Evolutionary conservation across 2,329 filamentous ascomycete species (phyloP).

Genomic region (Emydomyces testavorans): DNA sequence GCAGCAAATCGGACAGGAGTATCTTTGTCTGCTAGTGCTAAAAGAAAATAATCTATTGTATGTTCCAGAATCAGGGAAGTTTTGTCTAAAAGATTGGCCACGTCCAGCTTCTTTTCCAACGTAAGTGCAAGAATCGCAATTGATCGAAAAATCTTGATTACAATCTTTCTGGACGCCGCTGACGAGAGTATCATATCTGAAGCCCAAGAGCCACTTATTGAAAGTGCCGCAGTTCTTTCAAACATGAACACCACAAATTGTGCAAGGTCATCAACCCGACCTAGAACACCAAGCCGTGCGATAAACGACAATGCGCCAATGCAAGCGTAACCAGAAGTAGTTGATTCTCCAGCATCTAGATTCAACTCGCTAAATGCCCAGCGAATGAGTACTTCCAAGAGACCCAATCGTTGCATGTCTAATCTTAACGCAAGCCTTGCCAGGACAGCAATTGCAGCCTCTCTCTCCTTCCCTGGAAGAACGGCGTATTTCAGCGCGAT

Average conservation of each 20-base stretch:
- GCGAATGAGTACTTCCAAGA: constrained; percentile 55
- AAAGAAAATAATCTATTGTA: constrained; percentile 69
- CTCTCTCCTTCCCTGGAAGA: constrained; percentile 72
- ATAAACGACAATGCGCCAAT: constrained; percentile 72
- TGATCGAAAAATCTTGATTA: constrained; percentile 74
- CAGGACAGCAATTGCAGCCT: constrained; percentile 72
- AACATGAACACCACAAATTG: constrained; percentile 57
- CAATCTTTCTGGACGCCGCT: constrained; percentile 66
- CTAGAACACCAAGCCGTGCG: constrained; percentile 58
- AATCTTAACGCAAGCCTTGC: constrained; percentile 69
- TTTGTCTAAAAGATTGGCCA: constrained; percentile 22
- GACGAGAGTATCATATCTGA: constrained; percentile 53
- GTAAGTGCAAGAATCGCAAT: constrained; percentile 54
- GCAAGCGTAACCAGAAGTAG: constrained; percentile 55
- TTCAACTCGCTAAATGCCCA: constrained; percentile 58
- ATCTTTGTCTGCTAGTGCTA: constrained; percentile 70
- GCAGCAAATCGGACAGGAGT: constrained; percentile 82
- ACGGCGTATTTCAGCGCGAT: constrained; percentile 61
- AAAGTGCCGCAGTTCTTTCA: constrained; percentile 48
- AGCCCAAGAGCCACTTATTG: constrained; percentile 40
- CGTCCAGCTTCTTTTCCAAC: constrained; percentile 34
- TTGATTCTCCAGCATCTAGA: constrained; percentile 30
- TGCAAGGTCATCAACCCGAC: constrained; percentile 63
- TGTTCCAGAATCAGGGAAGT: constrained; percentile 56
- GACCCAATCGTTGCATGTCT: constrained; percentile 71